Evolutionary conservation across 2,329 filamentous ascomycete species (phyloP).

Genomic region (Alternaria dauci): DNA sequence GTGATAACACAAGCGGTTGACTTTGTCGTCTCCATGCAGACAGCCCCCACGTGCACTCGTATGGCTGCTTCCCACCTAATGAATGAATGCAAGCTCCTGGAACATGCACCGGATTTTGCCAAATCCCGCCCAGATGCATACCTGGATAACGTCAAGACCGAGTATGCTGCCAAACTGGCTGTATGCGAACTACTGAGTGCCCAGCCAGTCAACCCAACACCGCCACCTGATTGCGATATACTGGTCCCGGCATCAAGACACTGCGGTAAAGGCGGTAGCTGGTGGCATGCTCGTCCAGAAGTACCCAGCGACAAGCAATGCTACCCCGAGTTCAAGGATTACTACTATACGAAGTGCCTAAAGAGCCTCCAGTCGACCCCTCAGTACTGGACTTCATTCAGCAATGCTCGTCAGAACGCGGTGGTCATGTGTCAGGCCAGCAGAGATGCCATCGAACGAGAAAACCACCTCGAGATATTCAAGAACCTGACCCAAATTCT

Average conservation of each 20-base stretch:
- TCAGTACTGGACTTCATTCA: constrained; percentile 71
- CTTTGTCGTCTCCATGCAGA: constrained; percentile 35
- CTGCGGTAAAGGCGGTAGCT: constrained; percentile 34
- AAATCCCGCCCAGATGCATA: constrained; percentile 38
- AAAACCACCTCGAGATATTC: constrained; percentile 49
- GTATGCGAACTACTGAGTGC: constrained; percentile 68
- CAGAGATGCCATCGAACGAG: constrained; percentile 66
- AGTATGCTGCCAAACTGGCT: constrained; percentile 69
- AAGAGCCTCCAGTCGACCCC: constrained; percentile 62
- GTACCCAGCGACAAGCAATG: constrained; percentile 36
- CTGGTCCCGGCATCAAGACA: constrained; percentile 55
- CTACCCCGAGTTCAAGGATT: constrained; percentile 44
- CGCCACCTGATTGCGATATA: constrained; percentile 62
- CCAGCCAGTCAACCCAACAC: constrained; percentile 49
- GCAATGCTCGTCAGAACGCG: constrained; percentile 68
- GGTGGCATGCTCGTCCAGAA: constrained; percentile 30
- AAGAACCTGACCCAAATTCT: constrained; percentile 45
- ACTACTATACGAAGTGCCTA: constrained; percentile 61
- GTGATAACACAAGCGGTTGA: constrained; percentile 37
- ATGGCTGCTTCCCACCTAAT: constrained; percentile 62
- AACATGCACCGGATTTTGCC: constrained; percentile 42
- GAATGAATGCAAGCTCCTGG: constrained; percentile 62
- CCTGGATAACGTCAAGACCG: constrained; percentile 57
- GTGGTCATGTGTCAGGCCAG: constrained; percentile 69
- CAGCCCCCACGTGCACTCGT: constrained; percentile 57